phyloP scores from a whole-genome alignment of 2,329 filamentous ascomycete species.

The Magnaporthiopsis rhizophila region DNA sequence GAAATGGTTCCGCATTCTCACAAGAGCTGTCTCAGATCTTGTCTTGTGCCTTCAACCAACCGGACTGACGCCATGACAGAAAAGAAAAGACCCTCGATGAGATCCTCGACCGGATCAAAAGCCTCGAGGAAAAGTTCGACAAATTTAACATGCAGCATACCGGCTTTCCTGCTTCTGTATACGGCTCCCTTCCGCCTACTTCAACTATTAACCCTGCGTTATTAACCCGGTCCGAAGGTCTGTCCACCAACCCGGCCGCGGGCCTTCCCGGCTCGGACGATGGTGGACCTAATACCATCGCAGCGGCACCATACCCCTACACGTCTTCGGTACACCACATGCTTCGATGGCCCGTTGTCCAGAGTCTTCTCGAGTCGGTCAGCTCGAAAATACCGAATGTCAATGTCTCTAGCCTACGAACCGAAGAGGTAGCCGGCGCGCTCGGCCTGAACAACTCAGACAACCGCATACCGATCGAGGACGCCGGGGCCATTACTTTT shows the following conservation, averaged over 20 bases:
- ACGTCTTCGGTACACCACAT: conserved; percentile 39
- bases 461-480: conserved; percentile 14
- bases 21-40: background rate
- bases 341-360: conserved; percentile 39
- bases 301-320: conserved; percentile 22
- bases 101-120: conserved; percentile 48
- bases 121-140: conserved; percentile 49
- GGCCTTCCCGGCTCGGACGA: background rate
- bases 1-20: background rate
- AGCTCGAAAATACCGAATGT: conserved; percentile 23
- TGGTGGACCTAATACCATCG: conserved; percentile 12
- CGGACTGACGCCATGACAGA: conserved; percentile 23
- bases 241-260: background rate
- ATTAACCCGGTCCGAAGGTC: conserved; percentile 1
- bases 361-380: conserved; percentile 28
- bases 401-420: conserved; percentile 24
- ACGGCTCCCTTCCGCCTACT: background rate
- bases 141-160: conserved; percentile 21
- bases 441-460: conserved; percentile 20
- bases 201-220: background rate
- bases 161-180: conserved; percentile 1
- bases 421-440: conserved; percentile 28
- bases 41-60: background rate
- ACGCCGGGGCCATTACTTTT: conserved; percentile 7
- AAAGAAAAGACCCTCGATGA: conserved; percentile 57